phyloP scores from a whole-genome alignment of 1,284 basidiomycete genomes.

The Fomes fomentarius region DNA sequence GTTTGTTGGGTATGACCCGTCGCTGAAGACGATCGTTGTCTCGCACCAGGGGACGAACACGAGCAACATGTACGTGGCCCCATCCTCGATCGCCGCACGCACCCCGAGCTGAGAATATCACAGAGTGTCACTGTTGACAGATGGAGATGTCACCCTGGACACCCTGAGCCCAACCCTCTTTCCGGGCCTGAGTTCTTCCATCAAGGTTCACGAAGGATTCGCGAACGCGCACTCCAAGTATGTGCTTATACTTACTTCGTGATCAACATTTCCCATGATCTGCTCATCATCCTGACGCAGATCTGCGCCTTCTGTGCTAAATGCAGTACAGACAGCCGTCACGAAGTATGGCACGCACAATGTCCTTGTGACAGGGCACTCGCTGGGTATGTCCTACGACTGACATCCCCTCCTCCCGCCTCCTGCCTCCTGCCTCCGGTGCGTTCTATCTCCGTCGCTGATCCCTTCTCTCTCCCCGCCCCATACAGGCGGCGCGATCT shows the following conservation, averaged over 20 bases:
- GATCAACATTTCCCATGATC: not conserved
- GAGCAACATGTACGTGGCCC: constrained; percentile 44
- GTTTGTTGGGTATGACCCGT: constrained; percentile 40
- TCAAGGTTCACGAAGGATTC: constrained; percentile 64
- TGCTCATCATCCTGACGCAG: constrained; percentile 27
- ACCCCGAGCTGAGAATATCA: not conserved
- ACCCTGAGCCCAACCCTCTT: constrained; percentile 52
- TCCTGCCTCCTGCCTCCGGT: not conserved
- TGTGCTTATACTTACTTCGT: constrained; percentile 8
- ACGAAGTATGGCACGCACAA: constrained; percentile 30
- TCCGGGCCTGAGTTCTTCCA: constrained; percentile 51
- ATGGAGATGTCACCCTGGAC: constrained; percentile 48
- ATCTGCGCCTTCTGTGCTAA: constrained; percentile 38
- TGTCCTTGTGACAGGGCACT: constrained; percentile 43
- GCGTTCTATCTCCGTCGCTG: not conserved
- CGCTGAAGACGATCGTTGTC: constrained; percentile 33
- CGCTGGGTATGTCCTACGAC: constrained; percentile 42
- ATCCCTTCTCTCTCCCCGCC: not conserved
- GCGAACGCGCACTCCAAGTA: constrained; percentile 54
- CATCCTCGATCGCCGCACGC: not conserved
- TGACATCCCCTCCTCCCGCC: no score
- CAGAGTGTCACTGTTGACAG: constrained; percentile 55
- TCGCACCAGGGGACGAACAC: constrained; percentile 50
- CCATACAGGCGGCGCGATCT: constrained; percentile 44
- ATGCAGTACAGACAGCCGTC: constrained; percentile 39